A percentile compares a stretch with the other conserved stretches of the same genome.
These are phyloP conservation scores for Cytospora piceae DNA, from an alignment of 2,329 filamentous ascomycete genomes.

Conservation along the genomic window DNA sequence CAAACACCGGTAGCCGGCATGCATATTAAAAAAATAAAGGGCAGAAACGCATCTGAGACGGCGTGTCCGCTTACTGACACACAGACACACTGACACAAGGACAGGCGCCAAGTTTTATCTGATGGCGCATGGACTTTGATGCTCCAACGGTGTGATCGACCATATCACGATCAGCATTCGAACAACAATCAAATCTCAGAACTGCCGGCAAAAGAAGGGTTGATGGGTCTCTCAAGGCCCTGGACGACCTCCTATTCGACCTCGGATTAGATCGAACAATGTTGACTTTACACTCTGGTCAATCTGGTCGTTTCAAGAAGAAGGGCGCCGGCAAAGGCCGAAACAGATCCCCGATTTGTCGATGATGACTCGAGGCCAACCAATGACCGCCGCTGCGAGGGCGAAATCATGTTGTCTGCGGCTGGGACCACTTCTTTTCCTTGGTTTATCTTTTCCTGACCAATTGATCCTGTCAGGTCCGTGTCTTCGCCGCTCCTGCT, in stretches of 20 bases:
- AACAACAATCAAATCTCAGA: constrained; percentile 4
- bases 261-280: not conserved
- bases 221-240: not conserved
- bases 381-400: too few relatives aligned
- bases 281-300: not conserved
- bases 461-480: not conserved
- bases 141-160: too few relatives aligned
- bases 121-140: not conserved
- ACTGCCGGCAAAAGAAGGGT: not conserved
- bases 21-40: too few relatives aligned
- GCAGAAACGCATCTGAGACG: constrained; percentile 21
- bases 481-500: too few relatives aligned
- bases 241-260: not conserved
- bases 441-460: not conserved
- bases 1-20: constrained; percentile 15
- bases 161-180: constrained; percentile 1
- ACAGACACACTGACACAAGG: not conserved
- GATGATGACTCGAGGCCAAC: not conserved
- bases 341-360: not conserved
- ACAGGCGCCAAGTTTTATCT: not conserved
- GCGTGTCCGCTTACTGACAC: not conserved
- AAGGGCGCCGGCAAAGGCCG: not conserved
- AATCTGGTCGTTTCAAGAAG: not conserved
- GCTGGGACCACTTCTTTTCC: too few relatives aligned
- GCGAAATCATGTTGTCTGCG: too few relatives aligned